A percentile compares a stretch with the other conserved stretches of the same genome.
phyloP scores from a whole-genome alignment of 169 alveolate species.

The Babesia sp. region DNA sequence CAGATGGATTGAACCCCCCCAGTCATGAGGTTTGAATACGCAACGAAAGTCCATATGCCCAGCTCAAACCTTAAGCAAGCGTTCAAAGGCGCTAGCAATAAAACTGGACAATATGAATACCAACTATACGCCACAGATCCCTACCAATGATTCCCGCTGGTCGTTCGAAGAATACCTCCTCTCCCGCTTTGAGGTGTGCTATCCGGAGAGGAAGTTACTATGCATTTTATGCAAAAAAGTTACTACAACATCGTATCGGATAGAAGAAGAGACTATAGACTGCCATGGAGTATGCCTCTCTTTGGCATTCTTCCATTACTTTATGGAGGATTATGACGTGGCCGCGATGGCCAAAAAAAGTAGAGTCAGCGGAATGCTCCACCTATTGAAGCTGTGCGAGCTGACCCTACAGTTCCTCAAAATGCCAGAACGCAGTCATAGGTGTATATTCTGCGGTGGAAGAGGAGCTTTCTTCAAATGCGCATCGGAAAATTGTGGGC shows the following conservation, averaged over 20 bases:
- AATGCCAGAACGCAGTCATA: background rate
- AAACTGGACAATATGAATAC: background rate
- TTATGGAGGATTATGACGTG: constrained; percentile 23
- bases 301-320: constrained; percentile 35
- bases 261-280: constrained; percentile 10
- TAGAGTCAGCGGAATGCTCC: background rate
- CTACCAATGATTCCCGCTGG: constrained; percentile 17
- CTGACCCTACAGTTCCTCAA: background rate
- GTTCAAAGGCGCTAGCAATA: background rate
- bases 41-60: background rate
- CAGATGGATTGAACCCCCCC: background rate
- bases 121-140: background rate
- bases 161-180: constrained; percentile 50
- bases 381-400: constrained; percentile 8
- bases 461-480: constrained; percentile 55
- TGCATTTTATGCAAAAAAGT: constrained; percentile 46
- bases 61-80: background rate
- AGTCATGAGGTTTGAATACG: background rate
- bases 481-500: constrained; percentile 29
- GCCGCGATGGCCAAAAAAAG: background rate
- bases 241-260: constrained; percentile 13
- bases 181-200: constrained; percentile 27
- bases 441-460: constrained; percentile 47
- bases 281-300: constrained; percentile 46
- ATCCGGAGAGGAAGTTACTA: constrained; percentile 8